Evolutionary conservation across 495 filamentous ascomycete species (phyloP), one percentile per base, ranked within the genome.

Genomic region (Penicillium cosmopolitanum): DNA sequence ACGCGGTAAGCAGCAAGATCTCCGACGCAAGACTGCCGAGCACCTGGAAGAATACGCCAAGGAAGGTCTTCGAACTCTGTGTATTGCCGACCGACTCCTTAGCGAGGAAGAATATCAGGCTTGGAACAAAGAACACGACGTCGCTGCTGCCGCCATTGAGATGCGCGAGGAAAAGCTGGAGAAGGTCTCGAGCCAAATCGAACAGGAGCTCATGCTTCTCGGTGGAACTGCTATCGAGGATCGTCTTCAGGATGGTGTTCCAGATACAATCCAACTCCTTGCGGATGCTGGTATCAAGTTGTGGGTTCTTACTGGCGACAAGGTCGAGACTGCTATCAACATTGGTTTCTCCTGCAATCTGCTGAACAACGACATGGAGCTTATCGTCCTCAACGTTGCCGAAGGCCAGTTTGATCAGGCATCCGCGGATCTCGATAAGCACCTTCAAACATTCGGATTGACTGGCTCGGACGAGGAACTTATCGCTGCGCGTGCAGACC

Each of bases 271-370:
- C 63, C 90, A 89, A 55, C 76, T 99, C 50, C 86, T 99, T 54
- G 94, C 89, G 40, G 87, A 92, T 57, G 96, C 96, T 51, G 96
- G 96, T 59, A 97, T 99, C 75, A 99, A 99, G 70, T 85, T 99
- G n/a, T 99, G 96, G 96, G 96, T 99, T 56, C 78, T 99, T 47
- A 99, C 96, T 34, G 96, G 96, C 55, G 96, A 99, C 79, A 99
- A 97, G 76, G 94, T 98, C 50, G 96, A 98, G 74, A 99, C 96
- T 50, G 96, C 96, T 43, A 98, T 99, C 84, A 99, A 99, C 74
- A 99, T 99, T 72, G 96, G 96, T 19, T 99, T 98, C 75, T 98
- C 96, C 12, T 98, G 96, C 81, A 99, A 99, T 60, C 84, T 99
- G 36, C 83, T 99, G 44, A 89, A 93, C 75, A 99, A 97, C 73